Conservation (phyloP, 768 basidiomycete genomes). For the Dentipellis sp. region DNA sequence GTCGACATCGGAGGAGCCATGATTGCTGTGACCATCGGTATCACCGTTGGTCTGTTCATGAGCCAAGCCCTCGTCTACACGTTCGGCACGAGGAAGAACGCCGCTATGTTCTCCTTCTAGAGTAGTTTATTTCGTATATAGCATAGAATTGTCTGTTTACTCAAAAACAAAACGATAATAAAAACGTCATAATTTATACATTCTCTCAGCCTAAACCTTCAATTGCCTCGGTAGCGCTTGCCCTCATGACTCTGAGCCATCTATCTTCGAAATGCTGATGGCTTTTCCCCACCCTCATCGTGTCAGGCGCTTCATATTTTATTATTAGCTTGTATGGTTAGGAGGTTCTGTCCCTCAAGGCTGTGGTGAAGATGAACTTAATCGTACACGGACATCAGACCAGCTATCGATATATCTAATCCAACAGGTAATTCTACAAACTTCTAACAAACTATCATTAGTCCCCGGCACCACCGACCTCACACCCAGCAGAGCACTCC, state of each 20-base stretch:
- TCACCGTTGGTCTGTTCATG: conserved; percentile 81
- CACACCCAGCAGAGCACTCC: background rate
- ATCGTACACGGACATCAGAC: too few species aligned
- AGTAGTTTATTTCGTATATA: too few species aligned
- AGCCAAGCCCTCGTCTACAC: conserved; percentile 79
- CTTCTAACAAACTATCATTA: background rate
- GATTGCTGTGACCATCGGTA: conserved; percentile 84
- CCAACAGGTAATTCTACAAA: background rate
- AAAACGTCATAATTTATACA: background rate
- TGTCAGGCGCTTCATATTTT: too few species aligned
- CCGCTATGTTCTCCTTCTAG: conserved; percentile 71
- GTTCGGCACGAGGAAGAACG: conserved; percentile 70
- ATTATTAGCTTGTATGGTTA: too few species aligned
- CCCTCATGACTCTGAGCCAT: background rate
- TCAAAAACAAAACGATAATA: background rate
- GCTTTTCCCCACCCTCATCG: too few species aligned
- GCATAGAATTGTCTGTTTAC: too few species aligned
- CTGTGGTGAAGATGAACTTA: too few species aligned
- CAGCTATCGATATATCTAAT: background rate
- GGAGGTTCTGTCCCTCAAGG: too few species aligned
- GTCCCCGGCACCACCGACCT: background rate
- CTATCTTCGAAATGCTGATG: background rate
- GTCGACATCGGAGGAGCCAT: conserved; percentile 81
- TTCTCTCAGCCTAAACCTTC: background rate
- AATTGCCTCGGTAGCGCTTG: background rate